These are phyloP conservation scores for Ogataea nakhonphanomensis DNA, from an alignment of 805 yeast genomes.

Conservation along the genomic window DNA sequence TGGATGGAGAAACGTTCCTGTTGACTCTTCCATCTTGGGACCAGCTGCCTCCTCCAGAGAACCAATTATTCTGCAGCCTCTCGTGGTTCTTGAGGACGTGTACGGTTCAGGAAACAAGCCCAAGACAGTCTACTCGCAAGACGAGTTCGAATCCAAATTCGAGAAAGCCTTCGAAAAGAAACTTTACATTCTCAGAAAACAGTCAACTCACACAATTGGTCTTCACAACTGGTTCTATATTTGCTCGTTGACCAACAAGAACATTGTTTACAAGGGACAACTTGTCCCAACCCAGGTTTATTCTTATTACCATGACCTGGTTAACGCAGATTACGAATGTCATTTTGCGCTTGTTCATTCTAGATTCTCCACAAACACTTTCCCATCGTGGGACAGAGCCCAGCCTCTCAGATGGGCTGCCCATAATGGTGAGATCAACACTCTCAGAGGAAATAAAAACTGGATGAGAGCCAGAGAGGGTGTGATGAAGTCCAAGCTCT, in stretches of 20 bases:
- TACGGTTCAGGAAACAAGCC: slow-evolving; percentile 39
- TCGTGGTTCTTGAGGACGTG: slow-evolving; percentile 64
- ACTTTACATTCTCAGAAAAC: slow-evolving; percentile 83
- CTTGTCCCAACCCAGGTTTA: slow-evolving; percentile 95
- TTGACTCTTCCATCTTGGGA: slow-evolving; percentile 89
- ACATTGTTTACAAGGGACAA: slow-evolving; percentile 97
- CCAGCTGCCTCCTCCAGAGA: slow-evolving; percentile 94
- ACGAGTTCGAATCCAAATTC: slow-evolving; percentile 52
- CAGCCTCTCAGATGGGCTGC: slow-evolving; percentile 98
- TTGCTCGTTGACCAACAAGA: slow-evolving; percentile 83
- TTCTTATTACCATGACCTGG: slow-evolving; percentile 88
- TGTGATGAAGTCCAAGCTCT: slow-evolving; percentile 81
- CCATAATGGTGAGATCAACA: slow-evolving; percentile 97
- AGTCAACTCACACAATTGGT: slow-evolving; percentile 86
- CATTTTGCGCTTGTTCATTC: slow-evolving; percentile 97
- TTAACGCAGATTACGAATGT: slow-evolving; percentile 87
- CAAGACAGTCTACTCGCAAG: slow-evolving; percentile 36
- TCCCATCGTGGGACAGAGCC: slow-evolving; percentile 99
- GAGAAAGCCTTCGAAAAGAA: slow-evolving; percentile 75
- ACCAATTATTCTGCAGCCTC: slow-evolving; percentile 89
- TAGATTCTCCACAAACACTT: slow-evolving; percentile 94
- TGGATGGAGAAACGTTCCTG: slow-evolving; percentile 95
- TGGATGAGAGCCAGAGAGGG: slow-evolving; percentile 99
- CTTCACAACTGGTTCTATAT: slow-evolving; percentile 97
- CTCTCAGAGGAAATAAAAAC: slow-evolving; percentile 94